These are phyloP conservation scores for Arachnomyces sp. DNA, from an alignment of 2,329 filamentous ascomycete species.

Conservation along the genomic window DNA sequence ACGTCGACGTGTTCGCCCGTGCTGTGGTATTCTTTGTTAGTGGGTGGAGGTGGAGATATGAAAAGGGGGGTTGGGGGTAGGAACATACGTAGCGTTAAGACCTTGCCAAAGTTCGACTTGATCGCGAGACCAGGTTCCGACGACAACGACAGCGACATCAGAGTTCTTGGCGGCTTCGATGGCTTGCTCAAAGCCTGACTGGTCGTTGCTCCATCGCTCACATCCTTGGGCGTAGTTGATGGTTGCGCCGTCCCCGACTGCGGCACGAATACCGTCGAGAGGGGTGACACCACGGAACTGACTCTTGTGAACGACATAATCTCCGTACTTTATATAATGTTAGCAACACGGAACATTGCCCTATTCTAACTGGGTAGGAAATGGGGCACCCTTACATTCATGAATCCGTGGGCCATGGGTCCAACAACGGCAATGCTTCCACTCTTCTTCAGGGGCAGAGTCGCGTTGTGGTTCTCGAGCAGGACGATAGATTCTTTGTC, in stretches of 20 bases:
- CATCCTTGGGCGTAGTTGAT: constrained; percentile 64
- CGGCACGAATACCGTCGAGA: constrained; percentile 58
- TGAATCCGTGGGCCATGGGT: constrained; percentile 60
- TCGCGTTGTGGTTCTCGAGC: constrained; percentile 50
- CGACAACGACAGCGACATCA: constrained; percentile 65
- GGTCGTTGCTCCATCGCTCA: constrained; percentile 63
- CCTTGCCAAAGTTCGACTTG: constrained; percentile 63
- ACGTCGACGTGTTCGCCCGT: constrained; percentile 69
- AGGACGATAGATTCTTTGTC: constrained; percentile 58
- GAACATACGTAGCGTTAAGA: constrained; percentile 55
- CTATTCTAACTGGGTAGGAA: too few species aligned
- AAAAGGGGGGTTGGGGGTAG: too few species aligned
- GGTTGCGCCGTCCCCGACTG: constrained; percentile 44
- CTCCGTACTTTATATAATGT: constrained; percentile 50
- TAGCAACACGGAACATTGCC: constrained; percentile 4
- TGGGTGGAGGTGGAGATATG: background rate
- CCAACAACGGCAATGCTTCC: constrained; percentile 68
- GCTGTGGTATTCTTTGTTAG: constrained; percentile 6
- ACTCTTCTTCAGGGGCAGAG: constrained; percentile 52
- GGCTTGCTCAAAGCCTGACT: constrained; percentile 61
- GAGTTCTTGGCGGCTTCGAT: constrained; percentile 57
- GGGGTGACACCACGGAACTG: constrained; percentile 61
- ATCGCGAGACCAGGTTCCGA: constrained; percentile 69
- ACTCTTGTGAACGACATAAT: constrained; percentile 62
- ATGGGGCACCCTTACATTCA: constrained; percentile 62